Conservation (phyloP, 495 filamentous ascomycete species). For the Lepraria neglecta region DNA sequence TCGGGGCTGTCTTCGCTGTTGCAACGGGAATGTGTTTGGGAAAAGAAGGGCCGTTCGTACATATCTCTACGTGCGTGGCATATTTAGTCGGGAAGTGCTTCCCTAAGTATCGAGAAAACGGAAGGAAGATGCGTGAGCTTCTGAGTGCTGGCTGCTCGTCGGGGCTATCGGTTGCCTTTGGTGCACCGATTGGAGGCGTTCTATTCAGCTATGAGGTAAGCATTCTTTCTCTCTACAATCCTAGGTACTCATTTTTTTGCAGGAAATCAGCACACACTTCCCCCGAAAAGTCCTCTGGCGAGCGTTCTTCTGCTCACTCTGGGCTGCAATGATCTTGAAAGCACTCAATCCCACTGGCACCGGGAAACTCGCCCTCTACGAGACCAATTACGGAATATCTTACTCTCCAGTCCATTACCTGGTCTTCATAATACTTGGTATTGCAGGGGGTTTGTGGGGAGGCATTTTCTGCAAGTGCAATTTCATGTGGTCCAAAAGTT, state of each 20-base stretch:
- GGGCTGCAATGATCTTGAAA: conserved; percentile 48
- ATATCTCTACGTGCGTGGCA: conserved; percentile 52
- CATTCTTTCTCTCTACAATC: not conserved
- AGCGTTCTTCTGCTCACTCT: conserved; percentile 52
- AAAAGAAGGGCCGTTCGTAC: conserved; percentile 56
- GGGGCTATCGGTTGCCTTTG: conserved; percentile 53
- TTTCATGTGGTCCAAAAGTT: conserved; percentile 49
- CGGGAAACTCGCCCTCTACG: conserved; percentile 53
- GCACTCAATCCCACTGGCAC: conserved; percentile 53
- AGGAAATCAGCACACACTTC: conserved; percentile 40
- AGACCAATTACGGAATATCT: conserved; percentile 50
- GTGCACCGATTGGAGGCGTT: conserved; percentile 54
- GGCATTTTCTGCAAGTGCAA: conserved; percentile 53
- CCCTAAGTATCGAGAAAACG: conserved; percentile 49
- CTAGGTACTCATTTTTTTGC: not conserved
- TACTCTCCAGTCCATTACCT: conserved; percentile 50
- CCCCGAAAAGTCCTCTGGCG: conserved; percentile 51
- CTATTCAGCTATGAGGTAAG: conserved; percentile 47
- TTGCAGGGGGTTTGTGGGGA: conserved; percentile 51
- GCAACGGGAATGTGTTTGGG: conserved; percentile 53
- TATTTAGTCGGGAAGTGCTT: conserved; percentile 47
- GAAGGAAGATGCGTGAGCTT: conserved; percentile 48
- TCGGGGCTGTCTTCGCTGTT: conserved; percentile 52
- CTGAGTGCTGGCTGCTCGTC: conserved; percentile 50
- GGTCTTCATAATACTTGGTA: conserved; percentile 48